Conservation (phyloP, 2,329 filamentous ascomycete species). For the Arthrocladium fulminans region DNA sequence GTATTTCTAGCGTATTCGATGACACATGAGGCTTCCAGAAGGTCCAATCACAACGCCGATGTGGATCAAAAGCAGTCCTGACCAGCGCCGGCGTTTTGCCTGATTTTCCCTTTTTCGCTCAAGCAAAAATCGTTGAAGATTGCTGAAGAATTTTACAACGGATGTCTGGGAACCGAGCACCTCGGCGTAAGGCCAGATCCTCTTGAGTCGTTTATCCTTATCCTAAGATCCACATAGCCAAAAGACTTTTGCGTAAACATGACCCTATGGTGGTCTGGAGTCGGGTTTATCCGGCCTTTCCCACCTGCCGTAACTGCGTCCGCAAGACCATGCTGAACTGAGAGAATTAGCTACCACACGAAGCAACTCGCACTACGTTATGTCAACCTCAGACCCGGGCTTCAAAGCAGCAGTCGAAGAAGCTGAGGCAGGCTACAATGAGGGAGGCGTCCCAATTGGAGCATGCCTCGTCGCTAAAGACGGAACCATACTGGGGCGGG, state of each 20-base stretch:
- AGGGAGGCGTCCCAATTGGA: conserved; percentile 52
- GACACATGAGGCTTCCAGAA: neutral
- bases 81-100: neutral
- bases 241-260: neutral
- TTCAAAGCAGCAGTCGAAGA: conserved; percentile 52
- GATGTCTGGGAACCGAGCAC: too few species aligned
- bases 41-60: neutral
- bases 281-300: neutral
- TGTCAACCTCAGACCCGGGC: conserved; percentile 36
- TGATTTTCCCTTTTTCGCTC: neutral
- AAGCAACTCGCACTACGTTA: neutral
- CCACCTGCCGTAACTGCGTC: neutral
- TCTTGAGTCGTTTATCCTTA: too few species aligned
- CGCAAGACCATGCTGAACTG: too few species aligned
- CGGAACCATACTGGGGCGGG: conserved; percentile 60
- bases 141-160: too few species aligned
- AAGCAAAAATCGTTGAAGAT: too few species aligned
- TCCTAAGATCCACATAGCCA: neutral
- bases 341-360: too few species aligned
- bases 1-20: neutral
- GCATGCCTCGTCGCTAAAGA: conserved; percentile 58
- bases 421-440: conserved; percentile 45
- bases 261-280: too few species aligned
- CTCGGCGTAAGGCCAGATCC: neutral
- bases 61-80: neutral